These are phyloP conservation scores for Teratosphaeria epicoccoides DNA, from an alignment of 2,329 filamentous ascomycete genomes.

Conservation along the genomic window DNA sequence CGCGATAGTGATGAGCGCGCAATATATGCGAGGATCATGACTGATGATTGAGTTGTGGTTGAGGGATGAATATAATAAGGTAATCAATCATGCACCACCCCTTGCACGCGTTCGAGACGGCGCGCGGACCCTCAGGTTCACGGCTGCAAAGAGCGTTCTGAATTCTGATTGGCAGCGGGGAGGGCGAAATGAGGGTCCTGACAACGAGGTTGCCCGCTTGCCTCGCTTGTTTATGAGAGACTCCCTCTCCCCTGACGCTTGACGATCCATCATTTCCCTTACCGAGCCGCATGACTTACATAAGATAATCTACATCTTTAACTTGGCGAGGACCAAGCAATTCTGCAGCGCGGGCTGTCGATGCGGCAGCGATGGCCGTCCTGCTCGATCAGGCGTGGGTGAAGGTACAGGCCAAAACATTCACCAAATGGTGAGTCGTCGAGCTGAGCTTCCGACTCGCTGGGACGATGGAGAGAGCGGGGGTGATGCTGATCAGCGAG, in stretches of 20 bases:
- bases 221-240: background rate
- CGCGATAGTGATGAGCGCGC: no score
- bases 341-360: no score
- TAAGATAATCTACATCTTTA: background rate
- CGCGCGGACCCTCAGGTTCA: background rate
- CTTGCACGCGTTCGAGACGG: no score
- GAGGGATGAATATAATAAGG: no score
- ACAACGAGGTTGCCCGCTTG: background rate
- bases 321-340: no score
- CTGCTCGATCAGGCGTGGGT: constrained; percentile 11
- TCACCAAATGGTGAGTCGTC: constrained; percentile 7
- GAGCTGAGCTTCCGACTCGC: no score
- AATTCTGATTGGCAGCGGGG: background rate
- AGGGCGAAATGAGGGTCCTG: background rate
- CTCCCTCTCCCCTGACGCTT: no score
- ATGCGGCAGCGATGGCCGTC: background rate
- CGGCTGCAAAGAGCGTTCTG: background rate
- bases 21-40: no score
- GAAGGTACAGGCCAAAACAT: constrained; percentile 11
- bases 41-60: no score
- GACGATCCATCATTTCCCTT: background rate
- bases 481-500: background rate
- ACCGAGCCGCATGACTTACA: no score
- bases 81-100: no score
- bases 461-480: background rate